phyloP scores from a whole-genome alignment of 108 stramenopile species.

The Fragilariopsis cylindrus region DNA sequence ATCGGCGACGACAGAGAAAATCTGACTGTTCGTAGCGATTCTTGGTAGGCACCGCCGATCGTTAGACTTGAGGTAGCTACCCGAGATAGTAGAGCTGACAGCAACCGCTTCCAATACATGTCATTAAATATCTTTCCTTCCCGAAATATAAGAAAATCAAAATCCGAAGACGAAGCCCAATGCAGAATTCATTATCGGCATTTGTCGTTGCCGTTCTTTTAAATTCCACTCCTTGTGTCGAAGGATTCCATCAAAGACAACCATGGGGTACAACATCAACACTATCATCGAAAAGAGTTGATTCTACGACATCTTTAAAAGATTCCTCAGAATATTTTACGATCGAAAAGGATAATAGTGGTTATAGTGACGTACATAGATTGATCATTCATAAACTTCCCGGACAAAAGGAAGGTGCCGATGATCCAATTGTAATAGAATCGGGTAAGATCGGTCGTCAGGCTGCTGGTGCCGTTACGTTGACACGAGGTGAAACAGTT shows the following conservation, averaged over 20 bases:
- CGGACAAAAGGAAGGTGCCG: constrained; percentile 45
- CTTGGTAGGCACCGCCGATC: too few relatives aligned
- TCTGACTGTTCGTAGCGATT: too few relatives aligned
- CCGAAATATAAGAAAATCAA: too few relatives aligned
- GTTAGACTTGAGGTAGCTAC: too few relatives aligned
- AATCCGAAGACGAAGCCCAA: neutral
- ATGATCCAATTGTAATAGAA: constrained; percentile 55
- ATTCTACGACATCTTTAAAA: constrained; percentile 2
- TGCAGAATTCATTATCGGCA: constrained; percentile 1
- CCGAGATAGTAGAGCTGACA: too few relatives aligned
- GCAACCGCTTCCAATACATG: too few relatives aligned
- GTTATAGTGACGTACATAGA: constrained; percentile 57
- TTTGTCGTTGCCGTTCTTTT: neutral
- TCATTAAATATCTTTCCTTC: too few relatives aligned
- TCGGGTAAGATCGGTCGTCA: constrained; percentile 88
- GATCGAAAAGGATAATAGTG: constrained; percentile 44
- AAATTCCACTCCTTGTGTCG: neutral
- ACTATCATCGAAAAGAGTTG: neutral
- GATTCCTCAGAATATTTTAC: constrained; percentile 21
- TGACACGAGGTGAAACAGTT: constrained; percentile 75
- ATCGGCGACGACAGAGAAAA: too few relatives aligned
- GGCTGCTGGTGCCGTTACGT: constrained; percentile 74
- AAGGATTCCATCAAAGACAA: neutral
- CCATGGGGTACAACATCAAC: neutral
- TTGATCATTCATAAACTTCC: constrained; percentile 62